phyloP scores from a whole-genome alignment of 805 yeast species.

The Yamadazyma ubonensis region DNA sequence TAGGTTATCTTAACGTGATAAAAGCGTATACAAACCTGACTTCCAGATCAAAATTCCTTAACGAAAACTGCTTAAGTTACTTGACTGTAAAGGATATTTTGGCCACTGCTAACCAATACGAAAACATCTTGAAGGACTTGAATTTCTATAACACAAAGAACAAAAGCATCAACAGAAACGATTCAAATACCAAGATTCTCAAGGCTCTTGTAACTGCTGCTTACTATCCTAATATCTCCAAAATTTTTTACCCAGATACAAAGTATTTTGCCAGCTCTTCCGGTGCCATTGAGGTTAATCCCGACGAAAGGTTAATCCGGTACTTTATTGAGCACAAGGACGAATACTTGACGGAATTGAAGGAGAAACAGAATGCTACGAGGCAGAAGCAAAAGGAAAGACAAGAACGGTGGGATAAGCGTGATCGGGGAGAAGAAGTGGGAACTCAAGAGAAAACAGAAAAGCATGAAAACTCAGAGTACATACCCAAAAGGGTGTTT shows the following conservation, averaged over 20 bases:
- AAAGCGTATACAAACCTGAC: constrained; percentile 45
- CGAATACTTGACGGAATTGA: constrained; percentile 2
- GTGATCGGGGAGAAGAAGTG: constrained; percentile 2
- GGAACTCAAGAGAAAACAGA: too few species aligned
- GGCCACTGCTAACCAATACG: constrained; percentile 68
- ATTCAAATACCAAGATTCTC: constrained; percentile 49
- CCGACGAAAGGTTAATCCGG: constrained; percentile 64
- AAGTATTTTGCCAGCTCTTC: constrained; percentile 65
- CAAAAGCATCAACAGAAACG: constrained; percentile 49
- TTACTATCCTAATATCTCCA: constrained; percentile 77
- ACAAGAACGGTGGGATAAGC: constrained; percentile 9
- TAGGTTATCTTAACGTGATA: constrained; percentile 63
- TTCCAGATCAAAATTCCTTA: constrained; percentile 43
- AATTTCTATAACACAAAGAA: constrained; percentile 48
- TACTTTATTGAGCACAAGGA: constrained; percentile 21
- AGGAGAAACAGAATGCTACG: constrained; percentile 8
- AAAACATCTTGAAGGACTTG: constrained; percentile 68
- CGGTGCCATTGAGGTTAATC: constrained; percentile 85
- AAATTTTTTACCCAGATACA: constrained; percentile 80
- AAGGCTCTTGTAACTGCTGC: constrained; percentile 76
- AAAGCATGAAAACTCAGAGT: too few species aligned
- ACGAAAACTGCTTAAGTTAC: constrained; percentile 60
- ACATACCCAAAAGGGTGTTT: constrained; percentile 56
- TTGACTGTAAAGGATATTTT: constrained; percentile 67
- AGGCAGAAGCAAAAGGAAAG: constrained; percentile 8